Base-by-base conservation (phyloP, 768 basidiomycete species). In the Boletus pseudo-olivaceus region DNA sequence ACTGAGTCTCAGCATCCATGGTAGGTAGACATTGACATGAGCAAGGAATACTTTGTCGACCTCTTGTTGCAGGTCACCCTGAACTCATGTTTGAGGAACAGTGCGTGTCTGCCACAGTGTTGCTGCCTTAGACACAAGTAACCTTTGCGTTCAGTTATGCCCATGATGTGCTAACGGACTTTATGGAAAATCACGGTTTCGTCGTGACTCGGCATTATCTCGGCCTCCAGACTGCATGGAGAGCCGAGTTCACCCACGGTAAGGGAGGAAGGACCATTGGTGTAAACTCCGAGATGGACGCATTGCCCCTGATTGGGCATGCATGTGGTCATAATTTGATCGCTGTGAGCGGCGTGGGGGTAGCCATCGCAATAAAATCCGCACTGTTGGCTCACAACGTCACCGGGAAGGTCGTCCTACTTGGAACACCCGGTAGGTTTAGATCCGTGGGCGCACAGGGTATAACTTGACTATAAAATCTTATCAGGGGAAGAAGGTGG, bases 311-410 rank as follows among this genome's bases (percentile, higher is more conserved):
- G 35, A 75, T 82, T 48, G 81, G 80, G 4, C 81, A 83, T 66
- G 88, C 81, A 0, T 92, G 90, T 64, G 90, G 90, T 1, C 90
- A 93, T 69, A 91, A 92, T 68, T 76, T 93, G 57, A 91, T 91
- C 60, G 90, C 90, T 43, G 80, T 85, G 61, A 82, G 83, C 58
- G 90, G 89, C 38, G 82, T 88, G 33, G 90, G 85, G 35, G 74
- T 85, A 41, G 88, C 89, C 30, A 69, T 93, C 51, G 87, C 87
- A 33, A 77, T 91, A 49, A 86, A 85, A 66, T 77, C 82, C 48
- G 88, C 85, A 27, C 66, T 92, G 56, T 73, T 83, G 69, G 74
- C 78, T 49, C 82, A 84, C 66, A 72, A 82, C 61, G 74, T 87
- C 41, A 62, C 82, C 30, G 90, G 88, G 7, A 90, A 78, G 51